Evolutionary conservation across 768 basidiomycete genomes (phyloP), one percentile per base, ranked within the genome.

Genomic region (Coprinellus aureogranulatus): DNA sequence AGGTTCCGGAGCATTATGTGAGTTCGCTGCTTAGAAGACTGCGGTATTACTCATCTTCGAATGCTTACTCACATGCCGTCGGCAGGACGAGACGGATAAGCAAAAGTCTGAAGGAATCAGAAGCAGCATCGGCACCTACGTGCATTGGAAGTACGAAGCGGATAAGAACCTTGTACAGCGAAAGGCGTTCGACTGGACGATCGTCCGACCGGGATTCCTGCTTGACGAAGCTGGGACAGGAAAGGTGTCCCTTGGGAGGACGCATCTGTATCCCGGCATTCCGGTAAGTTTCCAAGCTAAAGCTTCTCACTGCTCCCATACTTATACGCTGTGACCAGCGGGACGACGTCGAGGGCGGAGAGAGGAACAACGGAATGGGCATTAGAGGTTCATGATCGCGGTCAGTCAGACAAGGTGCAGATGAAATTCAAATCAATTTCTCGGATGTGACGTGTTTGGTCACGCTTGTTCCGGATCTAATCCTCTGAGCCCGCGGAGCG

Each of bases 191-290:
- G 77, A 82, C 53, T 89, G 82, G 83, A 83, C 83, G 2, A 85
- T 89, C 37, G 68, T 89, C 30, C 82, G 87, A 9, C 87, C 88
- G n/a, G 83, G 83, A n/a, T 70, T 71, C 6, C 62, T 89, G n/a
- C 75, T 68, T 0, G 75, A 85, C 50, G 72, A 75, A 2, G 73
- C 80, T 0, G 82, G 83, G 0, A 78, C 75, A 2, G 84, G 83
- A 1, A 81, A 72, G 31, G 81, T 77, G 0, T 63, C 71, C 31
- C 71, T 88, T 45, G 88, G 88, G 2, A 70, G 71, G 58, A 84
- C 84, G 0, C 81, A 81, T 61, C 42, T 86, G n/a, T 71, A 63
- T 0, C 66, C 63, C n/a, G 65, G 67, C 0, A 77, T 87, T 59
- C 75, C 81, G 0, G 87, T 86, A 59, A 58, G 81, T 68, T 4